A percentile compares a stretch with the other conserved stretches of the same genome.
Evolutionary conservation across 768 basidiomycete genomes (phyloP).

Genomic region (Cystofilobasidium capitatum): DNA sequence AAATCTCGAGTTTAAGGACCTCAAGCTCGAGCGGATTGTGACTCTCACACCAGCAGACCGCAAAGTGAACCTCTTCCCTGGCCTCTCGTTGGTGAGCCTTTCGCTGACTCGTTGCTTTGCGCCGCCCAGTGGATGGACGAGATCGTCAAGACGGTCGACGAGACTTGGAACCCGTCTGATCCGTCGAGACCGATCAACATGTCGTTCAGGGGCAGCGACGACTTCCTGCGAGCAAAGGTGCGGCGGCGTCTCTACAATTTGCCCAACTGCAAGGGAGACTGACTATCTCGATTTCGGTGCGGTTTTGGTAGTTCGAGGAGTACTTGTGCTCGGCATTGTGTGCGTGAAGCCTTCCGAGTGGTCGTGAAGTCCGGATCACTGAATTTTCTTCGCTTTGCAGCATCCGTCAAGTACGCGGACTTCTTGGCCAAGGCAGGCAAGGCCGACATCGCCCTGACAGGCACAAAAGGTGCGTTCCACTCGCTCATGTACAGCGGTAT

Average conservation of each 20-base stretch:
- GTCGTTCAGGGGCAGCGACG: constrained; percentile 91
- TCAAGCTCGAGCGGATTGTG: constrained; percentile 63
- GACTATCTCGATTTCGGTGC: neutral
- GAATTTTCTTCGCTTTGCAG: neutral
- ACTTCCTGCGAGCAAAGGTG: constrained; percentile 81
- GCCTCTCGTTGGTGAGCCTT: neutral
- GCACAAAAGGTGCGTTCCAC: constrained; percentile 6
- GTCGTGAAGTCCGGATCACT: neutral
- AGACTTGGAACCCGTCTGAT: constrained; percentile 62
- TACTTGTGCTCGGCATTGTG: constrained; percentile 77
- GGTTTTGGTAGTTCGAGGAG: constrained; percentile 64
- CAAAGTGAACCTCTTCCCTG: neutral
- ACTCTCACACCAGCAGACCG: constrained; percentile 75
- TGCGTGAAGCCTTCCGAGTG: neutral
- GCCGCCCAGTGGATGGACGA: constrained; percentile 77
- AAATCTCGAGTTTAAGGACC: constrained; percentile 74
- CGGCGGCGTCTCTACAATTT: constrained; percentile 14
- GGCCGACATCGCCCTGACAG: constrained; percentile 32
- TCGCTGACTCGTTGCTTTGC: too few species aligned
- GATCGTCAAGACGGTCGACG: constrained; percentile 39
- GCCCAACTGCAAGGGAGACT: neutral
- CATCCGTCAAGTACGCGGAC: constrained; percentile 81
- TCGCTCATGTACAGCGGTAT: too few species aligned
- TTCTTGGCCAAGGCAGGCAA: constrained; percentile 62
- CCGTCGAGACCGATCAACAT: constrained; percentile 51